These are phyloP conservation scores for Sclerotiophoma versabilis DNA, from an alignment of 2,329 filamentous ascomycete species.

Conservation along the genomic window DNA sequence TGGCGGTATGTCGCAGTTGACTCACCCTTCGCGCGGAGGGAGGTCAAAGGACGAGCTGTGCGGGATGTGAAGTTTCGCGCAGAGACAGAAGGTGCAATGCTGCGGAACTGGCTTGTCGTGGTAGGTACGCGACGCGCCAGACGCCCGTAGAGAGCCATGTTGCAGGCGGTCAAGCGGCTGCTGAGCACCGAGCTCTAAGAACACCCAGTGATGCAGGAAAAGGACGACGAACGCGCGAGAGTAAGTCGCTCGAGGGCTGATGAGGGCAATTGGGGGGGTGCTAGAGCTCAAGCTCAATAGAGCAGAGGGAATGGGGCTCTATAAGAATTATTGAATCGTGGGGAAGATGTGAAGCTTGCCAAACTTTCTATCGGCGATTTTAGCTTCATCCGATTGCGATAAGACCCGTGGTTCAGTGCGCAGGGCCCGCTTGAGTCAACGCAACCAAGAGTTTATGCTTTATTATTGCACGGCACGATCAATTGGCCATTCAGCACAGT, in stretches of 20 bases:
- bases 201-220: conserved; percentile 18
- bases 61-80: conserved; percentile 44
- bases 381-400: conserved; percentile 40
- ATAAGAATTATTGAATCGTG: conserved; percentile 41
- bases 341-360: conserved; percentile 42
- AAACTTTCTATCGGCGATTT: conserved; percentile 41
- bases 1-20: conserved; percentile 43
- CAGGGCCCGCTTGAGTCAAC: conserved; percentile 16
- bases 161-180: conserved; percentile 41
- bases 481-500: neutral
- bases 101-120: conserved; percentile 44
- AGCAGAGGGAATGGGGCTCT: conserved; percentile 39
- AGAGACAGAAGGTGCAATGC: conserved; percentile 36
- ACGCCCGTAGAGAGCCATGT: conserved; percentile 52
- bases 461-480: neutral
- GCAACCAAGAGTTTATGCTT: conserved; percentile 7
- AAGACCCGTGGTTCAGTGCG: conserved; percentile 19
- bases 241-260: conserved; percentile 27
- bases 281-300: conserved; percentile 39
- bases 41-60: conserved; percentile 41
- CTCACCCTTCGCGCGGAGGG: conserved; percentile 40
- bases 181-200: conserved; percentile 43
- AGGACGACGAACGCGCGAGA: conserved; percentile 28
- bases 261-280: conserved; percentile 39
- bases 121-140: conserved; percentile 51